Evolutionary conservation across 495 filamentous ascomycete species (phyloP).

Genomic region (Aeminium ludgeri): DNA sequence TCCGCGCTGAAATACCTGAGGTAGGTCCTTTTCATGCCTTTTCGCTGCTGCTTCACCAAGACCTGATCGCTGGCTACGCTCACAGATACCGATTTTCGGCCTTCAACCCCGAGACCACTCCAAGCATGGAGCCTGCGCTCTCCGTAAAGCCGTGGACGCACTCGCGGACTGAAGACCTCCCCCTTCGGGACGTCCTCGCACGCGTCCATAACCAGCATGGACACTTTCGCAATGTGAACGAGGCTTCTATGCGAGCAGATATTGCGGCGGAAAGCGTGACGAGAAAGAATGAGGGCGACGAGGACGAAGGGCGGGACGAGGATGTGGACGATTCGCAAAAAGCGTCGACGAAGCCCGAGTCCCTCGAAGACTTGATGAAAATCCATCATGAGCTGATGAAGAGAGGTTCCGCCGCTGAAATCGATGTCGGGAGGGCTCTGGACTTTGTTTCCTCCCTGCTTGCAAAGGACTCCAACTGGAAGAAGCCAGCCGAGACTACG

Average conservation of each 20-base stretch:
- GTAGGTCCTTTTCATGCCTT: too few species aligned
- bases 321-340: neutral
- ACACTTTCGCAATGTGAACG: slow-evolving; percentile 24
- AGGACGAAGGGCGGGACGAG: slow-evolving; percentile 6
- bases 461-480: slow-evolving; percentile 48
- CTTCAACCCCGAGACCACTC: too few species aligned
- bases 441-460: slow-evolving; percentile 76
- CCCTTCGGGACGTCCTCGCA: slow-evolving; percentile 14
- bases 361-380: slow-evolving; percentile 10
- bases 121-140: slow-evolving; percentile 1
- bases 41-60: too few species aligned
- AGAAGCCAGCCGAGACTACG: slow-evolving; percentile 43
- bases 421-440: slow-evolving; percentile 49
- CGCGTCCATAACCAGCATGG: slow-evolving; percentile 22
- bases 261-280: slow-evolving; percentile 29
- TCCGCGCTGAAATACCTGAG: too few species aligned
- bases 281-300: slow-evolving; percentile 4
- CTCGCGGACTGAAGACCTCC: slow-evolving; percentile 1
- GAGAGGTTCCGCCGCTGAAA: slow-evolving; percentile 32
- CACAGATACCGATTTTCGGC: too few species aligned
- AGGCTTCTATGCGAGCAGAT: slow-evolving; percentile 42
- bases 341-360: slow-evolving; percentile 1
- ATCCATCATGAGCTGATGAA: slow-evolving; percentile 13
- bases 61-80: too few species aligned
- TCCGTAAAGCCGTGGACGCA: slow-evolving; percentile 21